Evolutionary conservation across 2,329 filamentous ascomycete genomes (phyloP), one percentile per base, ranked within the genome.

Genomic region (Aureobasidium namibiae): DNA sequence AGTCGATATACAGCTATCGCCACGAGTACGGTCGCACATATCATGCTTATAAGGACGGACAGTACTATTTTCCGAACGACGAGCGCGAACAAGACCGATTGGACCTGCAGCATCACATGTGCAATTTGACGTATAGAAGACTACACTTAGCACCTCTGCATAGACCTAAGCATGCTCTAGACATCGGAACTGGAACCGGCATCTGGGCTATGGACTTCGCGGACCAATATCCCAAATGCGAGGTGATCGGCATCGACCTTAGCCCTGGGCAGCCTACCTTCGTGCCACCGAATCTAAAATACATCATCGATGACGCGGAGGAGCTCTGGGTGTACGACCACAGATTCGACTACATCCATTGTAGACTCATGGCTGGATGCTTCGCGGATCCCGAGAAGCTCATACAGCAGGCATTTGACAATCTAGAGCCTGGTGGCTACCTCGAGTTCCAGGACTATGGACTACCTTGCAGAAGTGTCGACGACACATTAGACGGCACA

Each of bases 271-370:
- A 82, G 64, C 78, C 78, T 2, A 70, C 70, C 38, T 72, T 76
- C 66, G 75, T 85, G 13, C 84, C 82, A 16, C 76, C 80, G 11
- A 86, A 86, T 65, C 76, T 82, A n/a, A 75, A 75, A 8, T 86
- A 86, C 70, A 74, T 84, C 60, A 77, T 87, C 10, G 84, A 87
- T 65, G 83, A 87, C 66, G 78, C 79, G 53, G 82, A 85, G 63
- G 75, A 80, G 48, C 76, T 81, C 9, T 87, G 84, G 84, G 69
- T 76, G 26, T 81, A 80, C 52, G 70, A 74, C 4, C 73, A 78
- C 56, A 69, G 68, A 14, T 84, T 81, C 65, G 82, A 86, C 67
- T 77, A 81, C 62, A 78, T 86, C 76, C 74, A 80, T 76, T 65
- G 76, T 71, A 65, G 78, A 66, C 66, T 79, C 73, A 74, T 82